Conservation (phyloP, 2,329 filamentous ascomycete genomes). For the Alternaria sp. region DNA sequence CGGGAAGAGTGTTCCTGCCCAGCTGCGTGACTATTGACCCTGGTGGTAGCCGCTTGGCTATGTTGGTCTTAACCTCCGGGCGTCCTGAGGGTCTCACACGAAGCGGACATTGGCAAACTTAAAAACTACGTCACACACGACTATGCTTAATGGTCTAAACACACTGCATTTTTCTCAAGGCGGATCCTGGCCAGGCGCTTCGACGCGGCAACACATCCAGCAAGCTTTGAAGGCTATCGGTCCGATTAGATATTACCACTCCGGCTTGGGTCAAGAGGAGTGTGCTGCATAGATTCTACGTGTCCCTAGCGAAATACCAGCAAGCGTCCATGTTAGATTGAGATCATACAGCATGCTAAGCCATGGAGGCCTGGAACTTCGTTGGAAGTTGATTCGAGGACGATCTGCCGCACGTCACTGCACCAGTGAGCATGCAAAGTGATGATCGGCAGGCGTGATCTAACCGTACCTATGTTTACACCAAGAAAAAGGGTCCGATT, state of each 20-base stretch:
- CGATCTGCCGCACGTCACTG: constrained; percentile 26
- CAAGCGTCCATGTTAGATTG: constrained; percentile 25
- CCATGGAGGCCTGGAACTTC: constrained; percentile 37
- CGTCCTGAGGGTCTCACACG: constrained; percentile 3
- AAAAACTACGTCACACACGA: constrained; percentile 34
- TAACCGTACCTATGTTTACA: constrained; percentile 20
- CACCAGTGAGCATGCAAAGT: constrained; percentile 20
- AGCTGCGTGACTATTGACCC: constrained; percentile 2
- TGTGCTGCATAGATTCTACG: constrained; percentile 25
- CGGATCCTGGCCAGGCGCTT: constrained; percentile 26
- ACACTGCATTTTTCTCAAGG: constrained; percentile 17
- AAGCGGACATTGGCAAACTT: constrained; percentile 19
- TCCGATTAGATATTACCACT: constrained; percentile 40
- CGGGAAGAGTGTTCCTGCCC: constrained; percentile 27
- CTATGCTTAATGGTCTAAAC: constrained; percentile 18
- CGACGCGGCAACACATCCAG: constrained; percentile 35
- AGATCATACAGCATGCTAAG: constrained; percentile 26
- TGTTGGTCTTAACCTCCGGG: constrained; percentile 12
- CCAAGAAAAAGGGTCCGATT: constrained; percentile 16
- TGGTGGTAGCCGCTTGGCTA: not conserved
- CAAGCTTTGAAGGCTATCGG: constrained; percentile 40
- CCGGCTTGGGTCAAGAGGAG: constrained; percentile 37
- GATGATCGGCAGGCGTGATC: constrained; percentile 24
- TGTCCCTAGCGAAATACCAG: constrained; percentile 29
- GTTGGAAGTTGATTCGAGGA: constrained; percentile 24